These are phyloP conservation scores for Phytophthora hybrid DNA, from an alignment of 352 stramenopile species.

Conservation along the genomic window DNA sequence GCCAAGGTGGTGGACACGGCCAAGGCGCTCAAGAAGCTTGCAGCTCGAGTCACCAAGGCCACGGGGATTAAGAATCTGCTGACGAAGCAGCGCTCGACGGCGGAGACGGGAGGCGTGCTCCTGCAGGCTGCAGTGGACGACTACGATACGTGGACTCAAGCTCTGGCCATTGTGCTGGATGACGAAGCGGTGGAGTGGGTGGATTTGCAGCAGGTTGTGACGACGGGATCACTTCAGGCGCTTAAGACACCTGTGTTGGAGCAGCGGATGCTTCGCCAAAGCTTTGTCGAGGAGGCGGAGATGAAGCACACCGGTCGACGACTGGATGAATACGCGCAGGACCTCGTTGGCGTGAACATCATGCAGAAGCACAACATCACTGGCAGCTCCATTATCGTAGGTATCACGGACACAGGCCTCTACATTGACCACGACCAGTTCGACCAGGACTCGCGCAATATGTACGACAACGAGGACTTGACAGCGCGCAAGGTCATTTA, in stretches of 20 bases:
- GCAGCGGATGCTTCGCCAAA: constrained; percentile 44
- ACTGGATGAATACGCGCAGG: constrained; percentile 64
- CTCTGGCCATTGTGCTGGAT: constrained; percentile 56
- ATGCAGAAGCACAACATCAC: constrained; percentile 77
- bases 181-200: constrained; percentile 78
- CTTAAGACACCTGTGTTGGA: constrained; percentile 44
- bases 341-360: constrained; percentile 59
- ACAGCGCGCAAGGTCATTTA: constrained; percentile 83
- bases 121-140: constrained; percentile 56
- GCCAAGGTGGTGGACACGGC: constrained; percentile 48
- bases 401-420: constrained; percentile 78
- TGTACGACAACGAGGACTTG: constrained; percentile 65
- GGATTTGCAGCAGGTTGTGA: constrained; percentile 63
- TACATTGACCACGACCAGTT: constrained; percentile 88
- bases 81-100: constrained; percentile 29
- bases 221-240: constrained; percentile 41
- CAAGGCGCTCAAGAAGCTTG: constrained; percentile 39
- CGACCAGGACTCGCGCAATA: constrained; percentile 57
- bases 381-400: constrained; percentile 68
- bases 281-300: constrained; percentile 15
- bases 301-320: constrained; percentile 32
- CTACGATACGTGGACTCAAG: constrained; percentile 66
- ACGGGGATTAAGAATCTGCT: constrained; percentile 68
- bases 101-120: constrained; percentile 44
- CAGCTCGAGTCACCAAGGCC: constrained; percentile 31